These are phyloP conservation scores for Lizanozyma gosingica DNA, from an alignment of 1,139 yeast species.

Conservation along the genomic window DNA sequence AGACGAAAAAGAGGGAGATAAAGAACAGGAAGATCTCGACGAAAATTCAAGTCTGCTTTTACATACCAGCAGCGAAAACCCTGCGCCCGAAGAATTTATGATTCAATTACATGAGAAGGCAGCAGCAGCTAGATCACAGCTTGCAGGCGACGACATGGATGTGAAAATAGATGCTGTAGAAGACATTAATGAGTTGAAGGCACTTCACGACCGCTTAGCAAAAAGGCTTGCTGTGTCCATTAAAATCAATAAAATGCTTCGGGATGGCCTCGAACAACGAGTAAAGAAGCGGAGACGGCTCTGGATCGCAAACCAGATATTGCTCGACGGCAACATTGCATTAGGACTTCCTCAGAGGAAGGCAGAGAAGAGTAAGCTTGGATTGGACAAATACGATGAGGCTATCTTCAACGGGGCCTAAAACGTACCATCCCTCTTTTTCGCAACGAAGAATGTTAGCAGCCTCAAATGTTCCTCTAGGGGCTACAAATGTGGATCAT, in stretches of 20 bases:
- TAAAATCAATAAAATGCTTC: slow-evolving; percentile 25
- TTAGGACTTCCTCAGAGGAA: slow-evolving; percentile 26
- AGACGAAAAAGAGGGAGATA: slow-evolving; percentile 5
- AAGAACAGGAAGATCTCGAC: slow-evolving; percentile 7
- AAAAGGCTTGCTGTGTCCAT: slow-evolving; percentile 19
- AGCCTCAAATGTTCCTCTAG: too few relatives aligned
- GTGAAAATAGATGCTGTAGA: slow-evolving; percentile 11
- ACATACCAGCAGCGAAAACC: slow-evolving; percentile 6
- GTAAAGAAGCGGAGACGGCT: slow-evolving; percentile 25
- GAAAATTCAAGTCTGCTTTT: too few relatives aligned
- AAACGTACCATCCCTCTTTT: too few relatives aligned
- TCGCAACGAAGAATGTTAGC: too few relatives aligned
- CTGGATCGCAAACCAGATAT: slow-evolving; percentile 30
- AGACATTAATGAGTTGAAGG: slow-evolving; percentile 14
- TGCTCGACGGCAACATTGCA: slow-evolving; percentile 30
- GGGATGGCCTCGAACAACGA: slow-evolving; percentile 15
- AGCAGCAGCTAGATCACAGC: slow-evolving; percentile 3
- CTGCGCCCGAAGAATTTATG: slow-evolving; percentile 3
- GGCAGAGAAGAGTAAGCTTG: slow-evolving; percentile 14
- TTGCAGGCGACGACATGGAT: not conserved
- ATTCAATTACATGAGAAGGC: slow-evolving; percentile 6
- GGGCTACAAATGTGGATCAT: too few relatives aligned
- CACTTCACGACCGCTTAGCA: slow-evolving; percentile 12
- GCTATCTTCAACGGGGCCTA: slow-evolving; percentile 4
- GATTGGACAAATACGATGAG: slow-evolving; percentile 24